Base-by-base conservation (phyloP, 306 rosid species). In the Glycine latifolia region DNA sequence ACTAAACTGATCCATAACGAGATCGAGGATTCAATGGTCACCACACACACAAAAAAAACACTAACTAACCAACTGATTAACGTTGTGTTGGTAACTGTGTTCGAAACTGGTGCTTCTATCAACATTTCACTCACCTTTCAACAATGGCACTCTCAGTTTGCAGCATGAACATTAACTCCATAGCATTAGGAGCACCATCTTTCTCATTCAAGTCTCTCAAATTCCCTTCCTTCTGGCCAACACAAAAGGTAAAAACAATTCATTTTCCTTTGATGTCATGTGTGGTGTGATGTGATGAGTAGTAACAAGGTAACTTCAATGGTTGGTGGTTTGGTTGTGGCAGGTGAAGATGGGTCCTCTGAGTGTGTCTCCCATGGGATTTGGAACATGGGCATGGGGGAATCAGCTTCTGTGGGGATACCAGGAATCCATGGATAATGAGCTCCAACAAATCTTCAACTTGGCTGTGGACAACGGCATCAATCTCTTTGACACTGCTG, bases 301-400 rank as follows among this genome's bases (percentile, higher is more conserved):
- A 53, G 60, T 73, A 16, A 33, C 15, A 39, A 31, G 41, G 10
- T 76, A 47, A 16, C 67, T 73, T 16, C 26, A 17, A 20, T 11
- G 37, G 52, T 31, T 65, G 17, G 26, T 31, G 52, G 31, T 26
- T 26, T 26, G 17, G 16, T 50, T 71, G 49, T 82, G 81, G 41
- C 87, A 93, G 97, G 89, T 93, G 83, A 93, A 91, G 90, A 89
- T 95, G 86, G 99, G 98, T 0, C 94, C 97, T 39, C 71, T 91
- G 33, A 93, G 80, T 84, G 93, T 95, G 15, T 95, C 99, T 71
- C 99, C 97, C 7, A 95, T 95, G 97, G 99, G 98, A 58, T 87
- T 93, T 67, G 99, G 98, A 79, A 95, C 98, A 0, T 95, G 99
- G 99, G 99, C 99, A 20, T 95, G 99, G 99, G 99, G 99, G 52